Evolutionary conservation across 768 basidiomycete genomes (phyloP).

Genomic region (Gymnopilus junonius): DNA sequence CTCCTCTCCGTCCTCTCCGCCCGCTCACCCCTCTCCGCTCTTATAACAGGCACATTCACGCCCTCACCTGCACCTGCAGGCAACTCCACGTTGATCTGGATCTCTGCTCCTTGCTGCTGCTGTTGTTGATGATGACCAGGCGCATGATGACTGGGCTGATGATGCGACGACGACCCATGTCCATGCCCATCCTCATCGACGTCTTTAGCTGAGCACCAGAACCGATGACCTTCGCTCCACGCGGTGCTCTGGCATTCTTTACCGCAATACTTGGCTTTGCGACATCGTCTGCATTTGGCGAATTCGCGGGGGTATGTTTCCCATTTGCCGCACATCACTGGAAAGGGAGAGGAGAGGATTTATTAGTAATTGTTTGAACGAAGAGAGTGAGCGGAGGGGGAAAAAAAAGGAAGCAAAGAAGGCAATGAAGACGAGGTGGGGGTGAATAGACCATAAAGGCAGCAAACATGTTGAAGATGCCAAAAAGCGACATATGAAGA

Average conservation of each 20-base stretch:
- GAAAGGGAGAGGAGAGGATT: not conserved
- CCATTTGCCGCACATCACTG: slow-evolving; percentile 96
- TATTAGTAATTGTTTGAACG: not conserved
- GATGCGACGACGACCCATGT: too few species aligned
- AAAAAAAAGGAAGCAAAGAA: not conserved
- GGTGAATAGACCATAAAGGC: not conserved
- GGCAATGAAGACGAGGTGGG: not conserved
- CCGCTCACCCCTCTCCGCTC: slow-evolving; percentile 1
- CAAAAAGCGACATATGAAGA: not conserved
- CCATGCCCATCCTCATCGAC: slow-evolving; percentile 46
- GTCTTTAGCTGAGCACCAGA: slow-evolving; percentile 83
- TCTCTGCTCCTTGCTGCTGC: not conserved
- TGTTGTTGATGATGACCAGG: not conserved
- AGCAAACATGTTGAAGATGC: not conserved
- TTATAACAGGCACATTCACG: slow-evolving; percentile 5
- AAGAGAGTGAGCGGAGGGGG: not conserved
- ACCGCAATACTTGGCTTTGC: slow-evolving; percentile 98
- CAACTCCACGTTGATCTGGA: slow-evolving; percentile 10
- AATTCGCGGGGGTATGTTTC: slow-evolving; percentile 93
- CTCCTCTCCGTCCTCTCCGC: not conserved
- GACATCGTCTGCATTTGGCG: slow-evolving; percentile 93
- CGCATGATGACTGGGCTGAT: too few species aligned
- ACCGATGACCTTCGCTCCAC: slow-evolving; percentile 95
- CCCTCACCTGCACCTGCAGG: not conserved
- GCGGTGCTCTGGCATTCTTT: slow-evolving; percentile 97